These are phyloP conservation scores for Diplotaxis tenuifolia DNA, from an alignment of 345 rosid genomes.

Conservation along the genomic window DNA sequence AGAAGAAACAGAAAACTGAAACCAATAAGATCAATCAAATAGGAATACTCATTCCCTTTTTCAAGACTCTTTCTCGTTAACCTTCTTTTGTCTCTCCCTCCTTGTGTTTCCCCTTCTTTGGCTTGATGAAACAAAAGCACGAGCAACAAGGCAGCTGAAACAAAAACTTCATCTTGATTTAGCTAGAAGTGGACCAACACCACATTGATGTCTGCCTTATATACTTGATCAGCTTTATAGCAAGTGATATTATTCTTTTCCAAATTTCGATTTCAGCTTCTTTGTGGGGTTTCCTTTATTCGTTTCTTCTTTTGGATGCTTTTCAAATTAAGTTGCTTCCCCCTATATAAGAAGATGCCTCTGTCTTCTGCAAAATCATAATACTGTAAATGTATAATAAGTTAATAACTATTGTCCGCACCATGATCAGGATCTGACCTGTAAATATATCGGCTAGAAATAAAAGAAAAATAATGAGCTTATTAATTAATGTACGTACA, in stretches of 20 bases:
- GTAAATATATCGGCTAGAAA: not conserved
- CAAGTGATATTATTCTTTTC: not conserved
- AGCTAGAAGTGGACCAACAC: not conserved
- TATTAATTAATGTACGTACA: not conserved
- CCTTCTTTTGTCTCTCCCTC: constrained; percentile 38
- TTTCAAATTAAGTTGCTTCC: constrained; percentile 32
- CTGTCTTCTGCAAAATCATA: constrained; percentile 19
- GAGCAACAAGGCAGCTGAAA: constrained; percentile 53
- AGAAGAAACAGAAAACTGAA: constrained; percentile 12
- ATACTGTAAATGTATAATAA: not conserved
- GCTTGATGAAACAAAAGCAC: constrained; percentile 47
- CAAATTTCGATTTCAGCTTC: not conserved
- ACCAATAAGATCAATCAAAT: constrained; percentile 8
- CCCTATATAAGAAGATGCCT: constrained; percentile 34
- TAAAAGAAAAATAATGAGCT: not conserved
- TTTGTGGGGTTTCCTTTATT: constrained; percentile 16
- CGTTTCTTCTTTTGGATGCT: constrained; percentile 39
- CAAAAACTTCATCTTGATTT: constrained; percentile 54
- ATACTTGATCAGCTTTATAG: not conserved
- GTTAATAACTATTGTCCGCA: not conserved
- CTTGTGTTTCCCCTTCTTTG: constrained; percentile 48
- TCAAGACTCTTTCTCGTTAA: constrained; percentile 10
- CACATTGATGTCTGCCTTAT: constrained; percentile 9
- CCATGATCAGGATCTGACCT: not conserved
- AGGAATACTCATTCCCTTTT: not conserved